These are phyloP conservation scores for Ocimum tenuiflorum DNA, from an alignment of 257 asterid genomes.

Conservation along the genomic window DNA sequence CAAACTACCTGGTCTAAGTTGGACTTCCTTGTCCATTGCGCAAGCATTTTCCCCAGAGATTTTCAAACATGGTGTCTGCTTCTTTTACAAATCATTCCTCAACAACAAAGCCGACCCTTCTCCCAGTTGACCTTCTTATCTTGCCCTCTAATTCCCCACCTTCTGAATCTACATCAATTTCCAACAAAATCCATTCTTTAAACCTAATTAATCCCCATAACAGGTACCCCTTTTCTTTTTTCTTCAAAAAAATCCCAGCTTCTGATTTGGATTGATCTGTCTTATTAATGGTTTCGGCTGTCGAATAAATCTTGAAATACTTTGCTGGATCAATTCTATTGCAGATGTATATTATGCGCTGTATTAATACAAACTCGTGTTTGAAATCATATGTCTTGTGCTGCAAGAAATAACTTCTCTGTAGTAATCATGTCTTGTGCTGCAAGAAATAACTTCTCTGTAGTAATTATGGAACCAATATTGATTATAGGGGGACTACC, in stretches of 20 bases:
- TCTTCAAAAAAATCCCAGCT: background rate
- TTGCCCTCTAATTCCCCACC: background rate
- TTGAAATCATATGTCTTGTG: background rate
- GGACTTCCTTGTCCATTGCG: background rate
- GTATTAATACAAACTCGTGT: background rate
- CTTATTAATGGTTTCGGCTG: background rate
- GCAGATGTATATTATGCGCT: background rate
- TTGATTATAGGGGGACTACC: no score
- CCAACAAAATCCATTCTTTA: conserved; percentile 1
- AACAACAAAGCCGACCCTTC: conserved; percentile 10
- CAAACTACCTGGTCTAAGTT: background rate
- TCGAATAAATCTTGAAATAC: background rate
- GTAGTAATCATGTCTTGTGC: background rate
- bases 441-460: background rate
- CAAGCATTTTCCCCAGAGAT: no score
- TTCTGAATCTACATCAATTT: background rate
- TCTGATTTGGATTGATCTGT: background rate
- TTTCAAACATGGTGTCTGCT: background rate
- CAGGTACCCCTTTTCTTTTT: background rate
- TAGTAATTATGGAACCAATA: background rate
- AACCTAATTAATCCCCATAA: background rate
- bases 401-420: background rate
- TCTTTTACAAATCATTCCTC: background rate
- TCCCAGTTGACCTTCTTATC: conserved; percentile 5
- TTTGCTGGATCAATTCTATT: no score